Percentiles rank a stretch among this genome's conserved stretches.
These are phyloP conservation scores for Alternaria burnsii DNA, from an alignment of 2,329 filamentous ascomycete genomes.

Conservation along the genomic window DNA sequence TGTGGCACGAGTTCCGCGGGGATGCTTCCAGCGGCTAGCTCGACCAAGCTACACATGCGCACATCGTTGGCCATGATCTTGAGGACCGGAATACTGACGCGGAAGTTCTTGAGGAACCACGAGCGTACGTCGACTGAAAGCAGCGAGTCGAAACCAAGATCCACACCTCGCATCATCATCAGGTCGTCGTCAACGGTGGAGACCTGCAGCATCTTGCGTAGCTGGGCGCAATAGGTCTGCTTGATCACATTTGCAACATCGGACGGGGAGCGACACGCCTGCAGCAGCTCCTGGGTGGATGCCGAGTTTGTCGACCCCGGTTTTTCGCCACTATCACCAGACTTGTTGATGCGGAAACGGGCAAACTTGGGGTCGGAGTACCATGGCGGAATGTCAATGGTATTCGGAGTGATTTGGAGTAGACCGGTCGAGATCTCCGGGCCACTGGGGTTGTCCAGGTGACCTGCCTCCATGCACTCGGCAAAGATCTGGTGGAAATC, in stretches of 20 bases:
- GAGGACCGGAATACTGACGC: conserved; percentile 33
- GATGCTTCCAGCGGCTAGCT: neutral
- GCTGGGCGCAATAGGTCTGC: neutral
- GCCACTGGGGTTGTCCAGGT: neutral
- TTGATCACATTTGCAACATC: conserved; percentile 1
- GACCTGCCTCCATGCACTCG: conserved; percentile 12
- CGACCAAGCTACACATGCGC: neutral
- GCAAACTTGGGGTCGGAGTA: neutral
- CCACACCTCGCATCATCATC: neutral
- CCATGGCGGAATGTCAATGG: neutral
- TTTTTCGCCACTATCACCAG: neutral
- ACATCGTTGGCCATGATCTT: conserved; percentile 31
- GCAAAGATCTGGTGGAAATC: conserved; percentile 27
- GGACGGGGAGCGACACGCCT: neutral
- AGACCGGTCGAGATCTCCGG: conserved; percentile 10
- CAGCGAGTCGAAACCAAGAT: conserved; percentile 43
- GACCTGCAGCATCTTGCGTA: neutral
- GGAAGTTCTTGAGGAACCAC: conserved; percentile 51
- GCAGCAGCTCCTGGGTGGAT: neutral
- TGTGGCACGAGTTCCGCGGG: neutral
- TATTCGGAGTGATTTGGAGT: neutral
- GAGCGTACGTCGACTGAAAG: conserved; percentile 51
- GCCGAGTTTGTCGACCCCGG: neutral
- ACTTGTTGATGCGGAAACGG: neutral
- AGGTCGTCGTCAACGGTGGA: neutral